phyloP scores from a whole-genome alignment of 805 yeast species.

The Komagataella phaffii region DNA sequence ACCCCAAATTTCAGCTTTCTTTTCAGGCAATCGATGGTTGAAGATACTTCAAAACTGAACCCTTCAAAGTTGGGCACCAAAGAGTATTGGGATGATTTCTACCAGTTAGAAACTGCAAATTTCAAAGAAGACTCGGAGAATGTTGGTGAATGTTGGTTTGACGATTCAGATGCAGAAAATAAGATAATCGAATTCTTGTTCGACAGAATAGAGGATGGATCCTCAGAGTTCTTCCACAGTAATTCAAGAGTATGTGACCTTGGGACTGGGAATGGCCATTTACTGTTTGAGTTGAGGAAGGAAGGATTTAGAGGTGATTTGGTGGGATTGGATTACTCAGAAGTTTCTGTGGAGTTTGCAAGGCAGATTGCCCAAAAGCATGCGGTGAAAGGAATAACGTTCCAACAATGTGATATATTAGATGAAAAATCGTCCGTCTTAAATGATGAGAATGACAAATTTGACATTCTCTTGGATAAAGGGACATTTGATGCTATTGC shows the following conservation, averaged over 20 bases:
- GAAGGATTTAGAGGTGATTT: slow-evolving; percentile 48
- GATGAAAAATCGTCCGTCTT: slow-evolving; percentile 22
- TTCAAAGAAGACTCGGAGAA: slow-evolving; percentile 66
- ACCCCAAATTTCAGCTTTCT: not conserved
- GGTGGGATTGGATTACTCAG: slow-evolving; percentile 80
- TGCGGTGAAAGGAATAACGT: slow-evolving; percentile 25
- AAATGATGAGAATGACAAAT: slow-evolving; percentile 20
- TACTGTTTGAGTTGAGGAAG: slow-evolving; percentile 54
- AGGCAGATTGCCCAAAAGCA: slow-evolving; percentile 33
- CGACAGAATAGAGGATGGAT: slow-evolving; percentile 27
- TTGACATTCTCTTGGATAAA: slow-evolving; percentile 77
- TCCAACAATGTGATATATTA: slow-evolving; percentile 62
- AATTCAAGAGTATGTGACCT: slow-evolving; percentile 49
- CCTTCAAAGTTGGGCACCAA: slow-evolving; percentile 80
- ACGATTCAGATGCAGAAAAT: slow-evolving; percentile 85
- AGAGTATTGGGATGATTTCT: slow-evolving; percentile 86
- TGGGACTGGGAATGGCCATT: slow-evolving; percentile 95
- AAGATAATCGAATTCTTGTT: slow-evolving; percentile 65
- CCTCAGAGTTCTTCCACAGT: not conserved
- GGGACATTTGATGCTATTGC: slow-evolving; percentile 98
- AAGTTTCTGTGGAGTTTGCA: slow-evolving; percentile 70
- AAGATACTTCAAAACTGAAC: slow-evolving; percentile 30
- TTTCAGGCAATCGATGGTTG: not conserved
- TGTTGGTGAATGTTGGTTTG: slow-evolving; percentile 95
- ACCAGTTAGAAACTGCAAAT: slow-evolving; percentile 57